phyloP scores from a whole-genome alignment of 495 filamentous ascomycete genomes.

The Symbiotaphrina buchneri region DNA sequence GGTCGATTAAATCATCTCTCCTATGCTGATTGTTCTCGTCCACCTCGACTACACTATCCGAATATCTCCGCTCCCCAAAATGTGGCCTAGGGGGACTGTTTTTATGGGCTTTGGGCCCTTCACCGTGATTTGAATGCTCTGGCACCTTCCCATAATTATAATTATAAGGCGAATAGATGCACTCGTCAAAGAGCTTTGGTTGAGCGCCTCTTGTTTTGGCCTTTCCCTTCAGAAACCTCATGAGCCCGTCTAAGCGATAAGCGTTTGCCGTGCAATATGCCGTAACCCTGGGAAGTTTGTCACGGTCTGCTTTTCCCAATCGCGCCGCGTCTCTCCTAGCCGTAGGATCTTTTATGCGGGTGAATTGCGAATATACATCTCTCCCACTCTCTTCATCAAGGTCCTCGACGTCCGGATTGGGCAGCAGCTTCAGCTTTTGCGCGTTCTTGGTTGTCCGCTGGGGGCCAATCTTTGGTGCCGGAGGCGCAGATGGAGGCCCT shows the following conservation, averaged over 20 bases:
- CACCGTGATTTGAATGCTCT: constrained; percentile 10
- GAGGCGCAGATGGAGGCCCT: constrained; percentile 17
- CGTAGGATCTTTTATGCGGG: constrained; percentile 87
- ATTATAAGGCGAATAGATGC: constrained; percentile 81
- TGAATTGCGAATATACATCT: constrained; percentile 91
- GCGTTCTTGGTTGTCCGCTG: constrained; percentile 87
- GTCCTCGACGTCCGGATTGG: constrained; percentile 65
- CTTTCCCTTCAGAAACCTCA: constrained; percentile 73
- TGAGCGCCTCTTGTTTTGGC: constrained; percentile 49
- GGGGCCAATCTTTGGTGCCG: constrained; percentile 66
- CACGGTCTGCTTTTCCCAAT: constrained; percentile 80
- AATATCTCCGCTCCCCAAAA: constrained; percentile 11
- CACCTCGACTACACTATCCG: constrained; percentile 18
- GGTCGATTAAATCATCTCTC: constrained; percentile 18
- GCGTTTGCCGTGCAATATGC: constrained; percentile 88
- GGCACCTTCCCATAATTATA: constrained; percentile 29
- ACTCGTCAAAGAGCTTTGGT: constrained; percentile 88
- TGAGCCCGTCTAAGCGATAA: constrained; percentile 69
- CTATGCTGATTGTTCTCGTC: constrained; percentile 12
- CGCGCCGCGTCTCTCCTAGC: constrained; percentile 82
- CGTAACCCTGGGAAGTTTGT: constrained; percentile 70
- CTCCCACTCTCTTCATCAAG: constrained; percentile 82
- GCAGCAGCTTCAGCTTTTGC: constrained; percentile 87
- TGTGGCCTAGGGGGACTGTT: not conserved
- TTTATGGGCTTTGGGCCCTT: not conserved